Conservation (phyloP, 306 rosid species). For the Lathyrus aphaca region DNA sequence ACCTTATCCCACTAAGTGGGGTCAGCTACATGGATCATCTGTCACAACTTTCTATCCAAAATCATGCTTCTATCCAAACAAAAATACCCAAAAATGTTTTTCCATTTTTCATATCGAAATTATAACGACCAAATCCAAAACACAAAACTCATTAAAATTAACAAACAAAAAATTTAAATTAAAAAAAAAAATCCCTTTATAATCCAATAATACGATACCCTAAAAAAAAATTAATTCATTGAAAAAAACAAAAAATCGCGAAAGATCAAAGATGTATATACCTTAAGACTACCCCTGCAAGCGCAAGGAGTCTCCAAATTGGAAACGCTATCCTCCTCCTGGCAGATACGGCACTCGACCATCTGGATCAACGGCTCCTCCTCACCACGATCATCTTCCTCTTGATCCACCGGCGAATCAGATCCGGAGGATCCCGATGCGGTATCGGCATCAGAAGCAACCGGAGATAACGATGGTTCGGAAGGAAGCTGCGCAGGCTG, state of each 20-base stretch:
- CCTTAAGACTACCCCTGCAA: slow-evolving; percentile 97
- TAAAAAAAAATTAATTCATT: slow-evolving; percentile 3
- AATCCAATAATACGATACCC: neutral
- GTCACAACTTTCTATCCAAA: too few species aligned
- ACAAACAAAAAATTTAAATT: too few species aligned
- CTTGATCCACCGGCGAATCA: slow-evolving; percentile 32
- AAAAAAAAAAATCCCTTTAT: neutral
- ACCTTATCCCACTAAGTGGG: too few species aligned
- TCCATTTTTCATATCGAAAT: slow-evolving; percentile 7
- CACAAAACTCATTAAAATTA: neutral
- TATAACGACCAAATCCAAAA: neutral
- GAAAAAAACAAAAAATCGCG: neutral
- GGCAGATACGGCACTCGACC: slow-evolving; percentile 97
- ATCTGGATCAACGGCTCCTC: slow-evolving; percentile 71
- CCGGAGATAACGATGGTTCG: slow-evolving; percentile 31
- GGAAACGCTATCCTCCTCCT: slow-evolving; percentile 75
- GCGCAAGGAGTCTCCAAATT: slow-evolving; percentile 90
- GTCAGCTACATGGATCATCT: too few species aligned
- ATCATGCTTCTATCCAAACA: too few species aligned
- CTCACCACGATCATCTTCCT: slow-evolving; percentile 51
- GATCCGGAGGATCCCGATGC: slow-evolving; percentile 49
- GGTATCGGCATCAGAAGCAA: slow-evolving; percentile 16
- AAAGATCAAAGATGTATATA: slow-evolving; percentile 24
- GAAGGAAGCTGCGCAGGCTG: slow-evolving; percentile 51
- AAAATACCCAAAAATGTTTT: neutral